Conservation (phyloP, 169 alveolate species). For the Babesia bigemina region DNA sequence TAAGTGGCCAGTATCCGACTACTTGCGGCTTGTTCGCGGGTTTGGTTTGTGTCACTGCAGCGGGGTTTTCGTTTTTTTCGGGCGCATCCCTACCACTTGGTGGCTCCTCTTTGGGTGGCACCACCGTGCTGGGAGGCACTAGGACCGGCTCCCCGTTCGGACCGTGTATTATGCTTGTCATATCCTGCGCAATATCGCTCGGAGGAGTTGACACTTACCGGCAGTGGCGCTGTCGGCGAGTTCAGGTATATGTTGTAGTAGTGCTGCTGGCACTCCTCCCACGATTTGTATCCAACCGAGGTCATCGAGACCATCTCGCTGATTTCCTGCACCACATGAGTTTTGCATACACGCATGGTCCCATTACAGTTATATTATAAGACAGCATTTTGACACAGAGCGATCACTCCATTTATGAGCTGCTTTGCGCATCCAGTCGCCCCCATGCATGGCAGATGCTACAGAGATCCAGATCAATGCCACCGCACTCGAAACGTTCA, state of each 20-base stretch:
- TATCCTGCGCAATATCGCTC: constrained; percentile 16
- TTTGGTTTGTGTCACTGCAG: constrained; percentile 54
- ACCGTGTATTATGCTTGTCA: constrained; percentile 46
- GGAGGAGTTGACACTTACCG: constrained; percentile 30
- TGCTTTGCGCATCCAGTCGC: background rate
- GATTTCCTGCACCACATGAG: constrained; percentile 45
- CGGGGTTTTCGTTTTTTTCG: background rate
- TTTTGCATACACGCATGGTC: too few relatives aligned
- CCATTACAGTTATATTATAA: too few relatives aligned
- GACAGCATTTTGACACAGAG: background rate
- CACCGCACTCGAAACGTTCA: too few relatives aligned
- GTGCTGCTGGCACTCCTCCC: constrained; percentile 82
- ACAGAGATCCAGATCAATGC: too few relatives aligned
- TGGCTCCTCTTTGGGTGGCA: constrained; percentile 52
- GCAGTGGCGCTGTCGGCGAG: constrained; percentile 82
- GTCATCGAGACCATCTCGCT: constrained; percentile 75
- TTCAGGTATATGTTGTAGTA: constrained; percentile 77
- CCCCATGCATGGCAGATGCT: too few relatives aligned
- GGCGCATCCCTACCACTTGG: constrained; percentile 20
- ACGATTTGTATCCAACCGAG: constrained; percentile 72
- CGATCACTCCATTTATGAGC: background rate
- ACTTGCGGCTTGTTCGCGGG: constrained; percentile 81
- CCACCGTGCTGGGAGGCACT: constrained; percentile 45
- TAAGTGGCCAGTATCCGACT: constrained; percentile 94
- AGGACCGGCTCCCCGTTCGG: constrained; percentile 59